Evolutionary conservation across 768 basidiomycete species (phyloP), one percentile per base, ranked within the genome.

Genomic region (Pholiota conissans): DNA sequence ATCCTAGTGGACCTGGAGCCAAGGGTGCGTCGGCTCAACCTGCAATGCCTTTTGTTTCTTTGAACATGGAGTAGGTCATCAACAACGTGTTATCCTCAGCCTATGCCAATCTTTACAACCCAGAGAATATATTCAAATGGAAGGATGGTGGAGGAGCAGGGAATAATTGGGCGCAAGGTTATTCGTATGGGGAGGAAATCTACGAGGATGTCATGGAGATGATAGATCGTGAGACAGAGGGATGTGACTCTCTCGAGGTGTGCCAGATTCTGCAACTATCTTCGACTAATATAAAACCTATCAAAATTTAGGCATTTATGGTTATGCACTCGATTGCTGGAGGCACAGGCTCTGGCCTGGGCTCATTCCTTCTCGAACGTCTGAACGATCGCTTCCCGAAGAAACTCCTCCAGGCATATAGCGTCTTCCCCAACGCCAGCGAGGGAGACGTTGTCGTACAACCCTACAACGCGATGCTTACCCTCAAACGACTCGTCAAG

Each of bases 141-240:
- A 92, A 95, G 73, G 95, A 96, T 67, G 97, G 97, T 3, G 95
- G 97, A 16, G 97, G 97, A 32, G 97, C 97, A 11, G 97, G 97
- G 14, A 99, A 99, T 68, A 98, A 98, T 69, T 98, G 96, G 93
- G 96, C 96, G 0, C 93, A 95, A 63, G 96, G 96, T 11, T 95
- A 96, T 68, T 81, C 87, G 8, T 83, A 89, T 3, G 97, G 95
- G 52, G 96, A 98, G 73, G 79, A 82, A 59, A 82, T 93, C 61
- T 97, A 96, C 69, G 95, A 98, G 65, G 96, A 98, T 63, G 84
- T 98, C 57, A 95, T 98, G 86, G 96, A 99, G 71, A 98, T 99
- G 95, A 84, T 99, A 55, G 96, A 98, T 70, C 84, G 96, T 20
- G 96, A 98, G 73, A 95, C 95, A 9, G 96, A 99, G 71, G 95